These are phyloP conservation scores for Aureobasidium sp. DNA, from an alignment of 2,329 filamentous ascomycete species.

Conservation along the genomic window DNA sequence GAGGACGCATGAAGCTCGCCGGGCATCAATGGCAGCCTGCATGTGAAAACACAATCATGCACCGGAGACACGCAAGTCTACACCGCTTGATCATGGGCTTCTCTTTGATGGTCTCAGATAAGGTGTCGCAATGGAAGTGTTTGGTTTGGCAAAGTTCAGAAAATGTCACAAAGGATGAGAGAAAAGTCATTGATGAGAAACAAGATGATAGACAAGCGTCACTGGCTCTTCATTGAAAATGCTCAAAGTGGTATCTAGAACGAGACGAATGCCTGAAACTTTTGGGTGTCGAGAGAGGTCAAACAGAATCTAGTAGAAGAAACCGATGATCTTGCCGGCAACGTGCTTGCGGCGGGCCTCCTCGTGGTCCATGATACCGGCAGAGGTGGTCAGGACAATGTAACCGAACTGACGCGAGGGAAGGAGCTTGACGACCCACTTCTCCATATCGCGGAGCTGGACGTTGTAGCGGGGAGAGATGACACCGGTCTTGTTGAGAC, in stretches of 20 bases:
- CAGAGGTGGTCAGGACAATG: constrained; percentile 97
- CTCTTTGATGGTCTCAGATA: neutral
- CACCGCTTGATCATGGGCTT: neutral
- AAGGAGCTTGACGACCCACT: constrained; percentile 99
- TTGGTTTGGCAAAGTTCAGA: neutral
- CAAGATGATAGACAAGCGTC: constrained; percentile 9
- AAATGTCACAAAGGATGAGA: neutral
- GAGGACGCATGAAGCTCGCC: neutral
- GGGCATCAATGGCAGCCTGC: constrained; percentile 2
- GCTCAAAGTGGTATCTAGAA: constrained; percentile 15
- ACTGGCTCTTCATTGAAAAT: constrained; percentile 12
- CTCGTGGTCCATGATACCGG: constrained; percentile 99
- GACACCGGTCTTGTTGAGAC: constrained; percentile 96
- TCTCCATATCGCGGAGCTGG: constrained; percentile 94
- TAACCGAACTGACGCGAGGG: constrained; percentile 99
- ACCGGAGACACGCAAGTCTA: neutral
- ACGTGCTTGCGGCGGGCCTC: constrained; percentile 99
- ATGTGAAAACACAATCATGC: neutral
- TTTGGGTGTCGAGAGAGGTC: constrained; percentile 1
- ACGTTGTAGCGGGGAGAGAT: constrained; percentile 99
- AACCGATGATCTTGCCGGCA: constrained; percentile 97
- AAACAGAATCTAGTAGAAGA: constrained; percentile 69
- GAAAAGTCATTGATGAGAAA: neutral
- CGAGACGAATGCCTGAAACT: constrained; percentile 15
- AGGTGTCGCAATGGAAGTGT: neutral